Evolutionary conservation across 1,139 yeast species (phyloP).

Genomic region (Geotrichum carabidarum): DNA sequence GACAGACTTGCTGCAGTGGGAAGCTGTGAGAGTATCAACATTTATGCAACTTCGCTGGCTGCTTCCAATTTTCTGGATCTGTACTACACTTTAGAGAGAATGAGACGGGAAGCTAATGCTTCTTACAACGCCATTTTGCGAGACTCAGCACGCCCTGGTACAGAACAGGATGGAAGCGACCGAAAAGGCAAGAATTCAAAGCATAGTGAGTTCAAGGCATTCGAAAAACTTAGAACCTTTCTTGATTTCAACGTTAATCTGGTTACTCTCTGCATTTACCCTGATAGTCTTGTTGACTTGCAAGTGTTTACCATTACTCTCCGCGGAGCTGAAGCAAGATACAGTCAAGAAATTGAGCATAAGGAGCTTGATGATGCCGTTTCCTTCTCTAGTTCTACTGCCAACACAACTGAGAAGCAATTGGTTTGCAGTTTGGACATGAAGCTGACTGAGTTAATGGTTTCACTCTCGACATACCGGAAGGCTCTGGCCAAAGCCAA

Average conservation of each 20-base stretch:
- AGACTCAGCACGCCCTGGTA: conserved; percentile 41
- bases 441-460: conserved; percentile 55
- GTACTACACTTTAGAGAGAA: conserved; percentile 61
- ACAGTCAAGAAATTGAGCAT: conserved; percentile 52
- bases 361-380: conserved; percentile 44
- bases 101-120: conserved; percentile 64
- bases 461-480: conserved; percentile 56
- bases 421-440: conserved; percentile 29
- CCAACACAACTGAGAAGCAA: conserved; percentile 21
- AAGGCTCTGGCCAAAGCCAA: conserved; percentile 44
- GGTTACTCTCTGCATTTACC: conserved; percentile 61
- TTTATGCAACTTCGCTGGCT: conserved; percentile 75
- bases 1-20: conserved; percentile 61
- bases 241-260: conserved; percentile 56
- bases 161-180: conserved; percentile 13
- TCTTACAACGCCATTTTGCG: conserved; percentile 70
- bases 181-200: conserved; percentile 1
- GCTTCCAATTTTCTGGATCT: conserved; percentile 80
- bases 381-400: conserved; percentile 20
- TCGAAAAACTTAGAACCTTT: conserved; percentile 46
- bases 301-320: conserved; percentile 65
- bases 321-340: conserved; percentile 55
- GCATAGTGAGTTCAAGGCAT: conserved; percentile 4
- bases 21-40: conserved; percentile 51
- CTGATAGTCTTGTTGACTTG: conserved; percentile 68